Percentiles rank a stretch among this genome's conserved stretches.
Conservation (phyloP, 805 yeast species). For the Torulaspora maleeae region DNA sequence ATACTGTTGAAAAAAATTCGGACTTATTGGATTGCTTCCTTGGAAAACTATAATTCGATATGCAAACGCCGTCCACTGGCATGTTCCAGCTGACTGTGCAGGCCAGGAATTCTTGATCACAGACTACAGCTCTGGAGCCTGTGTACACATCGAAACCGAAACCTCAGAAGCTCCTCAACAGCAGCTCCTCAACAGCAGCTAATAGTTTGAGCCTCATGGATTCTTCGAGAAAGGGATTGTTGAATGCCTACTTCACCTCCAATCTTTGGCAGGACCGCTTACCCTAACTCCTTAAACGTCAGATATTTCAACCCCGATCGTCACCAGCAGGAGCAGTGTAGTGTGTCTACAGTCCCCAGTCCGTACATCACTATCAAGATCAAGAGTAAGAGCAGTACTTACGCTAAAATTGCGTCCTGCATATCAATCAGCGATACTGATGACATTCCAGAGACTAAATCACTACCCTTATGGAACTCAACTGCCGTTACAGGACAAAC, state of each 20-base stretch:
- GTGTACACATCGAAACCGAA: constrained; percentile 37
- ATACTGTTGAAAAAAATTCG: constrained; percentile 16
- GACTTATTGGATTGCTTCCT: constrained; percentile 15
- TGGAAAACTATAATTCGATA: constrained; percentile 19
- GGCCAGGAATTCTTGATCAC: constrained; percentile 30
- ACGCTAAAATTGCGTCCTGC: no score
- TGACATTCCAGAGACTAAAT: no score
- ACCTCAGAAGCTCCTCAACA: constrained; percentile 31
- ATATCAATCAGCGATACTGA: no score
- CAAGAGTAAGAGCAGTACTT: no score
- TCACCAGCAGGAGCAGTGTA: no score
- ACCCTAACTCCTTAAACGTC: no score
- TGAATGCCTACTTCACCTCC: constrained; percentile 37
- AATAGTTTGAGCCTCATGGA: constrained; percentile 28
- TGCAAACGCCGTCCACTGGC: constrained; percentile 14
- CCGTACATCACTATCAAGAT: no score
- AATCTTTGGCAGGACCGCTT: no score
- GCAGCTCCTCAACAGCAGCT: constrained; percentile 32
- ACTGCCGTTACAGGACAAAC: no score
- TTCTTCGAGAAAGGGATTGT: constrained; percentile 33
- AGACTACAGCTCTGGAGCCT: constrained; percentile 40
- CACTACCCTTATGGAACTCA: no score
- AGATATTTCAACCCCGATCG: no score
- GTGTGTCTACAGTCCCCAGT: no score
- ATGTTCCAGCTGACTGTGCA: constrained; percentile 8